These are phyloP conservation scores for Yamadazyma oceani DNA, from an alignment of 1,139 yeast species.

Conservation along the genomic window DNA sequence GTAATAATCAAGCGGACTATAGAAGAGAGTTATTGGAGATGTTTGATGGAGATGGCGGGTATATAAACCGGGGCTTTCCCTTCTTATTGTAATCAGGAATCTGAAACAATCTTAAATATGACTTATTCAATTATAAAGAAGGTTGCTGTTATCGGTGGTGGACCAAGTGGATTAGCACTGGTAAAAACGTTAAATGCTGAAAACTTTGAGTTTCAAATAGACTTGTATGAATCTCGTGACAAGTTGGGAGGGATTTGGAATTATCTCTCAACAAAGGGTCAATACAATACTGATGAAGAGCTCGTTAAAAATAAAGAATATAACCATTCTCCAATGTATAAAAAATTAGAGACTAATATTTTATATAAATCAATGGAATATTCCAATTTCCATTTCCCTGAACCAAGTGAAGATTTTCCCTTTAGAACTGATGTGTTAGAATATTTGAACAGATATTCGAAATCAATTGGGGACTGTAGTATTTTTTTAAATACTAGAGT, in stretches of 20 bases:
- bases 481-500: conserved; percentile 5
- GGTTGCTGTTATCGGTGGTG: conserved; percentile 52
- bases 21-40: too few species aligned
- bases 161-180: conserved; percentile 51
- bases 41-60: too few species aligned
- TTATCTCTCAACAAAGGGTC: conserved; percentile 29
- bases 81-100: too few species aligned
- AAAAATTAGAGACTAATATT: conserved; percentile 49
- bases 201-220: conserved; percentile 34
- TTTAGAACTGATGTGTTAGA: conserved; percentile 36
- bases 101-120: too few species aligned
- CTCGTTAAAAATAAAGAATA: conserved; percentile 30
- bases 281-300: conserved; percentile 20
- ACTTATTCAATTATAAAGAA: too few species aligned
- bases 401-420: conserved; percentile 32
- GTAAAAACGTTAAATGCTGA: conserved; percentile 48
- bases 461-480: conserved; percentile 25
- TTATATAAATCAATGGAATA: conserved; percentile 44
- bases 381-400: conserved; percentile 34
- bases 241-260: conserved; percentile 53
- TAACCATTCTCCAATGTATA: conserved; percentile 46
- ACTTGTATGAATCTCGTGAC: conserved; percentile 43
- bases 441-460: conserved; percentile 34
- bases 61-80: too few species aligned
- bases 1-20: too few species aligned